Evolutionary conservation across 371 early-diverging fungal species (phyloP).

Genomic region (Haplosporangium sp.): DNA sequence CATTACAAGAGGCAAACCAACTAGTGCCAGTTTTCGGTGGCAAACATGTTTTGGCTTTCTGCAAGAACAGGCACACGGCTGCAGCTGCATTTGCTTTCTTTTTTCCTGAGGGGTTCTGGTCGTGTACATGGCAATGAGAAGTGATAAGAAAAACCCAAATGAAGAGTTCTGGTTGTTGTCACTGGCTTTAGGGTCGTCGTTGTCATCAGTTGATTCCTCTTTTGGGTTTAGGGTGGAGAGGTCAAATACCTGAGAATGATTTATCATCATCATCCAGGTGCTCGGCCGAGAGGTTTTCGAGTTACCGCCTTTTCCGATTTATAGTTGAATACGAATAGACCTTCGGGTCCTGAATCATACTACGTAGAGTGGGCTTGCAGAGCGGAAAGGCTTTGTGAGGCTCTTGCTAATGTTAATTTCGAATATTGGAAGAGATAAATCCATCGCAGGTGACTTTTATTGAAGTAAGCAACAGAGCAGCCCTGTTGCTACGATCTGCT

Average conservation of each 20-base stretch:
- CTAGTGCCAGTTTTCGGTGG: conserved; percentile 13
- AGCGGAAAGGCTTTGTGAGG: too few species aligned
- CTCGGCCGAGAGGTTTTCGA: conserved; percentile 11
- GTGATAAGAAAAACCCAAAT: conserved; percentile 3
- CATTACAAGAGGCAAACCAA: conserved; percentile 9
- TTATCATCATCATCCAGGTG: conserved; percentile 10
- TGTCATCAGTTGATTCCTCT: conserved; percentile 2
- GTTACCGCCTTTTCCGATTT: conserved; percentile 1
- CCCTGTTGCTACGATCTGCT: too few species aligned
- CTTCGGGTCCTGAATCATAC: too few species aligned
- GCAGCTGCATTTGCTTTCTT: conserved; percentile 1
- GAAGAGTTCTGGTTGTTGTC: conserved; percentile 8
- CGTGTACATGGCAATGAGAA: conserved; percentile 4
- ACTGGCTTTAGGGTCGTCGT: conserved; percentile 4
- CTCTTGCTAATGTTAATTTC: too few species aligned
- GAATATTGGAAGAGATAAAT: too few species aligned
- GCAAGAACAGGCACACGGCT: not conserved
- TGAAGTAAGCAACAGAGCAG: too few species aligned
- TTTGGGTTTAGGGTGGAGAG: not conserved
- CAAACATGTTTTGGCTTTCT: conserved; percentile 5
- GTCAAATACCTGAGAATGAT: conserved; percentile 9
- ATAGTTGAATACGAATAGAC: too few species aligned
- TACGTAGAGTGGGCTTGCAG: too few species aligned
- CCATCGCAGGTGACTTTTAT: too few species aligned
- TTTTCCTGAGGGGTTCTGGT: not conserved